Percentiles rank a stretch among this genome's conserved stretches.
These are phyloP conservation scores for Ilex paraguariensis DNA, from an alignment of 305 asterid genomes.

Conservation along the genomic window DNA sequence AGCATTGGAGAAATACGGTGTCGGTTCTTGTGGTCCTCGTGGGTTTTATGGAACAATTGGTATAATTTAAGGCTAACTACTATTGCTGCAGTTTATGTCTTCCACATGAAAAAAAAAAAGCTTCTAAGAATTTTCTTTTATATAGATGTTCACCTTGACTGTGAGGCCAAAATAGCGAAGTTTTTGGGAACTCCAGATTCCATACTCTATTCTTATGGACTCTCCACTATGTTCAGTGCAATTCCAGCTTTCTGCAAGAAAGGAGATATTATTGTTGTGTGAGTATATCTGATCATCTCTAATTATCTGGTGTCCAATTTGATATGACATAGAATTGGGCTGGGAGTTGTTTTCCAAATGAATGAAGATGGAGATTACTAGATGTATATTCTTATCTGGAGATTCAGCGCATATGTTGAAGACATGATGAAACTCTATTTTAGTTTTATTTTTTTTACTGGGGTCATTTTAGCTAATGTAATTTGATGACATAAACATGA, in stretches of 20 bases:
- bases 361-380: neutral
- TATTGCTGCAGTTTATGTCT: constrained; percentile 6
- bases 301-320: neutral
- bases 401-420: neutral
- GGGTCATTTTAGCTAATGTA: too few relatives aligned
- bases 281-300: constrained; percentile 33
- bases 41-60: constrained; percentile 99
- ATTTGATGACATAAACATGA: too few relatives aligned
- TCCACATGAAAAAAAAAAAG: neutral
- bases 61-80: constrained; percentile 25
- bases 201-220: constrained; percentile 93
- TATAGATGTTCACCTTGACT: constrained; percentile 98
- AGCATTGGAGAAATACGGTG: constrained; percentile 96
- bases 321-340: neutral
- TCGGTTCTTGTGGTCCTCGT: constrained; percentile 99
- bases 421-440: too few relatives aligned
- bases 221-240: constrained; percentile 95
- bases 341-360: constrained; percentile 12
- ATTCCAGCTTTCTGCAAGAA: constrained; percentile 97
- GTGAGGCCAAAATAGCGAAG: constrained; percentile 88
- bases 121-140: constrained; percentile 3
- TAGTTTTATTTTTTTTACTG: too few relatives aligned
- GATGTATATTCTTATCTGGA: too few relatives aligned
- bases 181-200: constrained; percentile 95
- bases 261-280: constrained; percentile 91